Base-by-base conservation (phyloP, 164 flowering plant genomes). In the Macadamia integrifolia region DNA sequence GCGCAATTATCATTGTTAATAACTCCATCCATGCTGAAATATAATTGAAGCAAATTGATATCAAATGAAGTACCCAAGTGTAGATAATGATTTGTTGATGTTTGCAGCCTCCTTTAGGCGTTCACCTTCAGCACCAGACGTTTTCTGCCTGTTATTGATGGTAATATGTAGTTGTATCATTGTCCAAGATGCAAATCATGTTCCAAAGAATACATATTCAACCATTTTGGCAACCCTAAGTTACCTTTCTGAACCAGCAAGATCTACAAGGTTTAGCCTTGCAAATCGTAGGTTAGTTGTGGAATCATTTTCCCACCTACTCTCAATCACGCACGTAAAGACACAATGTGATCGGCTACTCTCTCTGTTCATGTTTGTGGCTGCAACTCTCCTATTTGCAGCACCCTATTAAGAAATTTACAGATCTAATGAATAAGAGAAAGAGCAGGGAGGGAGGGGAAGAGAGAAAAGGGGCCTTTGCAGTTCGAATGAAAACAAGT, bases 301-400 rank as follows among this genome's bases (percentile, higher is more conserved):
- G 43, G 96, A 86, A 66, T 92, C 98, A 59, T 88, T 95, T 74
- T 88, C 97, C 98, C 98, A 95, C 66, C 79, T 81, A 78, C 99
- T 91, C 80, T 95, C 97, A 73, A 95, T 91, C 50, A 87, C 91
- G 71, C 99, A 95, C 58, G 97, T 95, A 72, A 95, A 95, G 48
- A 95, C 99, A 82, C 99, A 80, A 72, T 92, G 99, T 6, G 99
- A 95, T n/a, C 99, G 90, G 65, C 98, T 92, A 77, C 99, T 95
- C 75, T 95, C 99, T 71, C 95, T 85, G 61, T 95, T 95, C 98
- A 95, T 92, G 71, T 92, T 92, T 71, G 99, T 95, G 11, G 98
- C 91, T 48, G 97, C 99, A 71, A 92, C 98, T 81, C 80, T 89
- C 78, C 99, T 89, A 77, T 95, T 95, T 71, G 90, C 75, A 77